These are phyloP conservation scores for Chrysanthemum seticuspe DNA, from an alignment of 129 eudicot genomes.

Conservation along the genomic window DNA sequence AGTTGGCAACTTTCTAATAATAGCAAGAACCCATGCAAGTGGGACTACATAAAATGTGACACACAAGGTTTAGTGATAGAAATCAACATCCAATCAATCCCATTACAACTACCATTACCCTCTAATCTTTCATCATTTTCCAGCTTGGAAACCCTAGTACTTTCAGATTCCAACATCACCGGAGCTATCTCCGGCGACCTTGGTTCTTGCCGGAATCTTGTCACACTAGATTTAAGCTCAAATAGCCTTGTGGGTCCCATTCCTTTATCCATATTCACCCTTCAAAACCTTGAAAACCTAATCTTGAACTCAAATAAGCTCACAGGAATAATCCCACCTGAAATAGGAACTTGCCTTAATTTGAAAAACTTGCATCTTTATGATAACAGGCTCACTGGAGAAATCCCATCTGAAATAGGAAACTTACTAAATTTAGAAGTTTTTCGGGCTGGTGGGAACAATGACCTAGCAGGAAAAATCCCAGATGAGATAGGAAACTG, in stretches of 20 bases:
- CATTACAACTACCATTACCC: constrained; percentile 48
- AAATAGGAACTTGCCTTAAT: constrained; percentile 38
- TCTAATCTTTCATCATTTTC: constrained; percentile 44
- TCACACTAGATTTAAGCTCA: constrained; percentile 54
- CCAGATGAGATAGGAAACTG: constrained; percentile 62
- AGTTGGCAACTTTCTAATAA: constrained; percentile 41
- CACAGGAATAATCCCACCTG: constrained; percentile 64
- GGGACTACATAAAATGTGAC: constrained; percentile 55
- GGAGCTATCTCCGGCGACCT: constrained; percentile 50
- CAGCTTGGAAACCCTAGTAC: constrained; percentile 34
- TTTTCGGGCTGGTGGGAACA: constrained; percentile 65
- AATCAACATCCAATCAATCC: constrained; percentile 50
- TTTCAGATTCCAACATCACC: constrained; percentile 66
- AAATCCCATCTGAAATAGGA: constrained; percentile 51
- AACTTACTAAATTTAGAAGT: constrained; percentile 41
- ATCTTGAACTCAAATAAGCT: constrained; percentile 61
- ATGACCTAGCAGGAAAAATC: constrained; percentile 55
- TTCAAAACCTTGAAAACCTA: constrained; percentile 44
- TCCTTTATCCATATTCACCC: constrained; percentile 48
- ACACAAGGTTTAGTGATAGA: constrained; percentile 37
- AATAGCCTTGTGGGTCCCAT: constrained; percentile 60
- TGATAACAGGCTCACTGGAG: constrained; percentile 56
- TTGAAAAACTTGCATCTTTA: constrained; percentile 45
- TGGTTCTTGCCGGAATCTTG: constrained; percentile 33
- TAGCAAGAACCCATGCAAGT: constrained; percentile 54